Evolutionary conservation across 345 rosid genomes (phyloP).

Genomic region (Erodium maritimum): DNA sequence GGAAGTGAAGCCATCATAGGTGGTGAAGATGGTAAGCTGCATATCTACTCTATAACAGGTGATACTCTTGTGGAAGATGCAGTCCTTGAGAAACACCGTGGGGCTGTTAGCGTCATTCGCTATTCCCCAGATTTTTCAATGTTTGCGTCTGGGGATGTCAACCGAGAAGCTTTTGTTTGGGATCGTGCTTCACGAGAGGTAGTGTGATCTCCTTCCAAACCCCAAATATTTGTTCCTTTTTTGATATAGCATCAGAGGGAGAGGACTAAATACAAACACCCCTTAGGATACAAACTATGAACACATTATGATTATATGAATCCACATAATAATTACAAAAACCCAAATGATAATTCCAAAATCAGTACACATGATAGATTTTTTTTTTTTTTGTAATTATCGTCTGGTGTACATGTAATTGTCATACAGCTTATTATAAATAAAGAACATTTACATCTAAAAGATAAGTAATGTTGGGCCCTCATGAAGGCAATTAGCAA

Average conservation of each 20-base stretch:
- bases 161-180: constrained; percentile 90
- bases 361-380: too few relatives aligned
- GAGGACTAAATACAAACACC: neutral
- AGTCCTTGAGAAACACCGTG: constrained; percentile 81
- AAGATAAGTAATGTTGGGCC: neutral
- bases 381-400: too few relatives aligned
- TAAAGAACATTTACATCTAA: neutral
- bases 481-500: neutral
- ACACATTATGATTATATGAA: too few relatives aligned
- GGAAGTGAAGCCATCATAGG: constrained; percentile 88
- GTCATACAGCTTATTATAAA: too few relatives aligned
- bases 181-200: constrained; percentile 79
- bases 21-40: constrained; percentile 74
- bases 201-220: neutral
- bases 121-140: constrained; percentile 86
- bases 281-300: too few relatives aligned
- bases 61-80: constrained; percentile 68
- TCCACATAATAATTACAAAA: too few relatives aligned
- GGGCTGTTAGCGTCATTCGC: constrained; percentile 65
- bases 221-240: too few relatives aligned
- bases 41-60: constrained; percentile 47
- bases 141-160: constrained; percentile 88
- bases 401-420: too few relatives aligned
- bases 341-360: too few relatives aligned
- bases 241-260: neutral